phyloP scores from a whole-genome alignment of 2,329 filamentous ascomycete genomes.

The Neospermospora avenae region DNA sequence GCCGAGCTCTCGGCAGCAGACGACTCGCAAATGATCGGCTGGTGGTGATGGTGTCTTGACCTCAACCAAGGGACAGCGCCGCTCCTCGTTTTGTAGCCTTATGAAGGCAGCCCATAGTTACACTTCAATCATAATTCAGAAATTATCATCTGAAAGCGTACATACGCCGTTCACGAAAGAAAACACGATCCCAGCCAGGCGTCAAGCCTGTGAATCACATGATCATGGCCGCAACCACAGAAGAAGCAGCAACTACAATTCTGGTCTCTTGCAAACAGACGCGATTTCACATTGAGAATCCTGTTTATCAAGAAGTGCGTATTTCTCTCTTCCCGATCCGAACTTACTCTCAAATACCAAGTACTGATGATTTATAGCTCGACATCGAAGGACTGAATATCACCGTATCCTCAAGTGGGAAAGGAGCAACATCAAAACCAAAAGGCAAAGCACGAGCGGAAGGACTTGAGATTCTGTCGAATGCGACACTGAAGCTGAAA shows the following conservation, averaged over 20 bases:
- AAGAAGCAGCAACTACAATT: conserved; percentile 29
- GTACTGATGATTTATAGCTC: conserved; percentile 43
- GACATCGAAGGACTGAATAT: conserved; percentile 73
- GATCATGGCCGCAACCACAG: neutral
- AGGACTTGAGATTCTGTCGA: conserved; percentile 64
- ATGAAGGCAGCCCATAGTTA: neutral
- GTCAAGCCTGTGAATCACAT: neutral
- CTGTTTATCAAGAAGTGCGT: conserved; percentile 33
- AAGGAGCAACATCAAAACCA: conserved; percentile 42
- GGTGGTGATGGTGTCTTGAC: neutral
- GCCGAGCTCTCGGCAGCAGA: neutral
- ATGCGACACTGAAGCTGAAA: conserved; percentile 69
- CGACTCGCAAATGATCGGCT: neutral
- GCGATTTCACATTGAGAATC: conserved; percentile 34
- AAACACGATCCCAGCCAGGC: neutral
- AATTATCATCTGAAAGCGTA: too few relatives aligned
- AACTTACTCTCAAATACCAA: too few relatives aligned
- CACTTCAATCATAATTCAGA: too few relatives aligned
- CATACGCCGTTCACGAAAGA: too few relatives aligned
- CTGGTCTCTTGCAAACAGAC: conserved; percentile 35
- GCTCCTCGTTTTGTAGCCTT: neutral
- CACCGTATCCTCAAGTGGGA: conserved; percentile 49
- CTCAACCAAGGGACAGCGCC: neutral
- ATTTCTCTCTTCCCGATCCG: neutral
- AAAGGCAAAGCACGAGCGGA: conserved; percentile 50